Evolutionary conservation across 441 rosid genomes (phyloP).

Genomic region (Corymbia citriodora): DNA sequence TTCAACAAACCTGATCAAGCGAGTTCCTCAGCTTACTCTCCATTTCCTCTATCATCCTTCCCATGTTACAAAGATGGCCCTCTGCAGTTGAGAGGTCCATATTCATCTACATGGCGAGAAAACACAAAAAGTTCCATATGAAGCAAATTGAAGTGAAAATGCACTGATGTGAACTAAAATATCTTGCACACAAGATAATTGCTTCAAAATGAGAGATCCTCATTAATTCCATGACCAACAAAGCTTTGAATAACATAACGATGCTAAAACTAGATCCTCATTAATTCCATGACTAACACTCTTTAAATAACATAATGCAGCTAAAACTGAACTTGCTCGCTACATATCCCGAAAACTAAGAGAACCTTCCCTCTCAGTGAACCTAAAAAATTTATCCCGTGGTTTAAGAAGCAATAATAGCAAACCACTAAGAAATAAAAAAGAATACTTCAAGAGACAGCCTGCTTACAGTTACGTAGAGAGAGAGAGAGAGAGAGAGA

Average conservation of each 20-base stretch:
- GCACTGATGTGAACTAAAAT: background rate
- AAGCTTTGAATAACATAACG: background rate
- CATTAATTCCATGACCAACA: background rate
- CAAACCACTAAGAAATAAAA: background rate
- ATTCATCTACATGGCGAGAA: constrained; percentile 49
- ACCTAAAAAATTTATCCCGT: background rate
- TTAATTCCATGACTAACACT: background rate
- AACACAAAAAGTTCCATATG: background rate
- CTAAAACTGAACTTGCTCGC: background rate
- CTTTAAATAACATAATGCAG: background rate
- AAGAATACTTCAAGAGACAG: background rate
- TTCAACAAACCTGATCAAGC: constrained; percentile 69
- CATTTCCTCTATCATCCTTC: constrained; percentile 97
- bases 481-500: background rate
- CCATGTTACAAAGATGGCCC: constrained; percentile 96
- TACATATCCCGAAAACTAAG: background rate
- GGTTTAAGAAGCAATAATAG: background rate
- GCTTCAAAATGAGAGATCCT: background rate
- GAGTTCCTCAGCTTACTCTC: constrained; percentile 94
- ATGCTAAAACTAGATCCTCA: background rate
- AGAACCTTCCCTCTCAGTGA: background rate
- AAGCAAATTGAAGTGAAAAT: background rate
- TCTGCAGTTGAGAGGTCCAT: constrained; percentile 78
- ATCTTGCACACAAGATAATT: background rate
- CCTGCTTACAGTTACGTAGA: background rate